Base-by-base conservation (phyloP, 83 land plant genomes). In the Diphasiastrum complanatum region DNA sequence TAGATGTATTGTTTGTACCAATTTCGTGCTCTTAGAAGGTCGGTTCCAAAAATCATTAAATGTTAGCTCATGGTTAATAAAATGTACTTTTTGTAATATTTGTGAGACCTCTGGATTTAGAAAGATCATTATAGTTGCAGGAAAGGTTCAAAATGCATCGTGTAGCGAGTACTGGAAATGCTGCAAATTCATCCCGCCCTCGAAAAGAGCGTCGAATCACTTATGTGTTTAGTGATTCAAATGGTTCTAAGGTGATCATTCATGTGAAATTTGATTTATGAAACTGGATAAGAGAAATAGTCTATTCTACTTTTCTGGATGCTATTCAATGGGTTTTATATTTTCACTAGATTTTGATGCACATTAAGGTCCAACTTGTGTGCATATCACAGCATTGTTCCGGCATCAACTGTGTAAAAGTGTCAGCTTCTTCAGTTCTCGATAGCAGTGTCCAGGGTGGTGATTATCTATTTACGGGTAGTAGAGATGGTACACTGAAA, bases 401-500 rank as follows among this genome's bases (percentile, higher is more conserved):
- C 32, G 99, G 99, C 27, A 66, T 93, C 56, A 93, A 93, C 49
- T 78, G 92, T 65, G 49, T 93, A 69, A 76, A 81, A 52, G 63
- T 83, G 26, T 33, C 36, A 5, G 64, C 74, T 19, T 65, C 76
- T 60, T 61, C 78, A 34, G 58, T 78, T 1, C 43, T 30, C 8
- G 45, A 66, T 34, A 58, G 74, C 38, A 61, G 69, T 32, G 45
- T 18, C 45, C 35, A 55, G 26, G 59, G 59, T 27, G 45, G 49
- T 63, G 83, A 81, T 50, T 75, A 67, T 51, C 64, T 93, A 22
- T 88, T 89, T 53, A 81, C 79, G 72, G 99, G 99, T 16, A 93
- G 99, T 47, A 79, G 99, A 47, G 99, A 93, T 77, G 99, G 99
- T n/a, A 93, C 96, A 5, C 38, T 93, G 33, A 93, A 86, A 72